Conservation (phyloP, 768 basidiomycete genomes). For the Infundibulicybe gibba region DNA sequence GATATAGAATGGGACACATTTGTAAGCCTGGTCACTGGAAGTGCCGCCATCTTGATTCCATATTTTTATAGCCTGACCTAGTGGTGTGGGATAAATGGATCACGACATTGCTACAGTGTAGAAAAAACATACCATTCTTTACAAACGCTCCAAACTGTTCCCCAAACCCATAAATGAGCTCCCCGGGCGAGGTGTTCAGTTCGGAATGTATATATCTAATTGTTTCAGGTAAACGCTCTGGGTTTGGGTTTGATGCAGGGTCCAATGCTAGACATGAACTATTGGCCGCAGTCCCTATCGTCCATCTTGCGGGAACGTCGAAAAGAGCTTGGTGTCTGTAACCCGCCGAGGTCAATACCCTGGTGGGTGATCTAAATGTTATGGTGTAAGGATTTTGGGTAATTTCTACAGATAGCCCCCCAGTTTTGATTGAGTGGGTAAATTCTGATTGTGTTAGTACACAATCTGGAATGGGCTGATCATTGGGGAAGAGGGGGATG, state of each 20-base stretch:
- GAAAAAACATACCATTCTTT: conserved; percentile 59
- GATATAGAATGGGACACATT: conserved; percentile 67
- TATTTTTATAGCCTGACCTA: conserved; percentile 54
- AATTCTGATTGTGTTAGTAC: conserved; percentile 28
- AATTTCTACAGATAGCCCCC: conserved; percentile 51
- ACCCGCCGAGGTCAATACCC: conserved; percentile 46
- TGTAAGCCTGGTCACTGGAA: conserved; percentile 64
- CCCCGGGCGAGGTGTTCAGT: conserved; percentile 65
- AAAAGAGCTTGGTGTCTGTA: conserved; percentile 51
- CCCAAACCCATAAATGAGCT: conserved; percentile 71
- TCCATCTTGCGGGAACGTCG: conserved; percentile 56
- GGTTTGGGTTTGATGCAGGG: conserved; percentile 53
- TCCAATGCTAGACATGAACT: conserved; percentile 56
- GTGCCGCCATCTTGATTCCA: conserved; percentile 82
- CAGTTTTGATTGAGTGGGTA: conserved; percentile 34
- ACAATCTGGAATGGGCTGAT: conserved; percentile 40
- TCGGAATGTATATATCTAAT: conserved; percentile 53
- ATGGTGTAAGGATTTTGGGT: conserved; percentile 59
- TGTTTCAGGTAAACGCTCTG: conserved; percentile 33
- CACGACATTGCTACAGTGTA: conserved; percentile 9
- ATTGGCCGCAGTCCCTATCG: conserved; percentile 43
- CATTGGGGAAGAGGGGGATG: conserved; percentile 64
- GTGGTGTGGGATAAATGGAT: conserved; percentile 5
- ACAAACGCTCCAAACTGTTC: conserved; percentile 74
- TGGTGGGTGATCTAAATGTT: conserved; percentile 51